Conservation (phyloP, 1,284 basidiomycete species). For the Ceratobasidium theobromae region DNA sequence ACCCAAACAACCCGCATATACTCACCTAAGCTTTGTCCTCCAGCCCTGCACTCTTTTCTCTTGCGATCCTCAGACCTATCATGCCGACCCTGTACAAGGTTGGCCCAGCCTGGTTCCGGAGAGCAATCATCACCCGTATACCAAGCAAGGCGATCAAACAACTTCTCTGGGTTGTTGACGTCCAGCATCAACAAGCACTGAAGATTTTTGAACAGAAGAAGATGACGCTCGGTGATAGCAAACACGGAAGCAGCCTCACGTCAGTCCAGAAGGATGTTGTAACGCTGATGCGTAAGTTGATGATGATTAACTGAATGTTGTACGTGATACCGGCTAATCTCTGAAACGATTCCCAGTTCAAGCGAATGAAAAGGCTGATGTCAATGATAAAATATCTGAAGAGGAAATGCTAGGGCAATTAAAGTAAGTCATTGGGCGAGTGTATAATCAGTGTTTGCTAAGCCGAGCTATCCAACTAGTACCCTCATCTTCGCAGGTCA, state of each 20-base stretch:
- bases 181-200: slow-evolving; percentile 15
- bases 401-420: slow-evolving; percentile 27
- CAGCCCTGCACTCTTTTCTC: slow-evolving; percentile 14
- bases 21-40: background rate
- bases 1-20: background rate
- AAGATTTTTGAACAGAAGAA: slow-evolving; percentile 20
- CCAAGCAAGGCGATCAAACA: slow-evolving; percentile 20
- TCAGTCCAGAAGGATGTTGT: slow-evolving; percentile 11
- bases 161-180: slow-evolving; percentile 9
- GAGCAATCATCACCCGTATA: slow-evolving; percentile 13
- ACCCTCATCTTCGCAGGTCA: slow-evolving; percentile 26
- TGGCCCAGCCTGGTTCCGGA: slow-evolving; percentile 20
- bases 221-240: background rate
- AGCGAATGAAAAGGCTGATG: slow-evolving; percentile 11
- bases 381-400: slow-evolving; percentile 13
- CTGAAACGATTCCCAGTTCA: background rate
- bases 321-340: background rate
- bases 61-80: slow-evolving; percentile 10
- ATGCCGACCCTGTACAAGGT: slow-evolving; percentile 27
- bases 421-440: background rate
- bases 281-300: slow-evolving; percentile 20
- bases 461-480: background rate
- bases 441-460: background rate
- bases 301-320: background rate
- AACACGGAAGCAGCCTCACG: background rate